Base-by-base conservation (phyloP, 2,329 filamentous ascomycete species). In the Scedosporium boydii region DNA sequence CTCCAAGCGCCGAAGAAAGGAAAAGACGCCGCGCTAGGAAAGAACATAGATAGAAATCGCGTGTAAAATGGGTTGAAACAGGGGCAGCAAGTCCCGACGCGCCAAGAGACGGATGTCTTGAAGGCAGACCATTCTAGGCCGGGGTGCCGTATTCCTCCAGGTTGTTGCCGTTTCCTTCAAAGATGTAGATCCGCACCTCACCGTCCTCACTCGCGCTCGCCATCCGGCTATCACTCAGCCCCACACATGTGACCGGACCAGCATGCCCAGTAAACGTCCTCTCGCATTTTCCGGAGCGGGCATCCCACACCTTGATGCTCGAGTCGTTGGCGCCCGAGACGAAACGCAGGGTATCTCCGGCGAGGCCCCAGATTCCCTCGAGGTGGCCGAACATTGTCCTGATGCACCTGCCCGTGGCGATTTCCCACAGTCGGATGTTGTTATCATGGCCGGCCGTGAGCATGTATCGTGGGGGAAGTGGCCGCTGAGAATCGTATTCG, bases 371-470 rank as follows among this genome's bases (percentile, higher is more conserved):
- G 21, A 99, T 89, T 38, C 95, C 95, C 74, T 99, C 95, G 23
- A 99, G 84, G 70, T 99, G 95, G 0, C 95, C 95, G 72, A 98
- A 99, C 79, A 97, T 96, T 38, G 91, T 96, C 65, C 91, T 89
- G 41, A 97, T 81, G 69, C 91, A 96, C 66, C 86, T 85, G 44
- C 91, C 91, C 0, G 89, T 89, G 4, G 83, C 84, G 1, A 92
- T 90, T 72, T 97, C 91, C 93, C 95, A 99, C 21, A 98, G 82
- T 10, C 93, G 88, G 65, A 98, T 90, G 0, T 92, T 97, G 63
- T 88, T 89, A 74, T 99, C 95, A 18, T 99, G 82, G 0, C 91
- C 92, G 59, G 91, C 93, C 0, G 93, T 97, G 57, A 98, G 82
- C 80, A 99, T 96, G 75, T 97, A 98, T 4, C 88, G 85, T 0